Percentiles rank a stretch among this genome's conserved stretches.
phyloP scores from a whole-genome alignment of 78 protist genomes.

The Bodo saltans region DNA sequence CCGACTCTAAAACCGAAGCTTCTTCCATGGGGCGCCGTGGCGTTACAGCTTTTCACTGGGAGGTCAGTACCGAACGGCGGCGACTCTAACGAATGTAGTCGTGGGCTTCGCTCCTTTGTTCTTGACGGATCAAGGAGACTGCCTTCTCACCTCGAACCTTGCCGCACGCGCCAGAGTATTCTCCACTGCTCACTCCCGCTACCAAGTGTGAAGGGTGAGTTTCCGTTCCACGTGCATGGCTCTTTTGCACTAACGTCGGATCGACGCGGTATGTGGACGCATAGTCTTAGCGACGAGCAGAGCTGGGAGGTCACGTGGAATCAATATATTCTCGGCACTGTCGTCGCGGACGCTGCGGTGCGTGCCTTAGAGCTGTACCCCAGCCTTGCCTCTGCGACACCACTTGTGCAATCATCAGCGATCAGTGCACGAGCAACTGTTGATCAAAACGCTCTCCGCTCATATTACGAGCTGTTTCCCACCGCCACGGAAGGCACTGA shows the following conservation, averaged over 20 bases:
- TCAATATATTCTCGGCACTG: background rate
- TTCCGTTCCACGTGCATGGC: conserved; percentile 31
- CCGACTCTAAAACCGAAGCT: background rate
- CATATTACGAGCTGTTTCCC: too few relatives aligned
- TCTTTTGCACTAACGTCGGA: conserved; percentile 22
- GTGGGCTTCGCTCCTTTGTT: too few relatives aligned
- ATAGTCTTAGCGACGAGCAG: background rate
- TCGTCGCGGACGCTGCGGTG: too few relatives aligned
- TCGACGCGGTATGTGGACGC: conserved; percentile 30
- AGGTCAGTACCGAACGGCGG: background rate
- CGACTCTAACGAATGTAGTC: background rate
- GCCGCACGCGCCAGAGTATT: background rate
- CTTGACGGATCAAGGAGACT: background rate
- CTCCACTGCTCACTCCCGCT: background rate
- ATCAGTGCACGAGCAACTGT: too few relatives aligned
- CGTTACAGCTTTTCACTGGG: background rate
- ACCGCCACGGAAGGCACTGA: too few relatives aligned
- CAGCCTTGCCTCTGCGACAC: too few relatives aligned
- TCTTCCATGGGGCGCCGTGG: background rate
- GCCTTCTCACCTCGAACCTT: background rate
- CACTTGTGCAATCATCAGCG: too few relatives aligned
- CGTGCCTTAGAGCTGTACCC: too few relatives aligned
- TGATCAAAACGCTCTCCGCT: too few relatives aligned
- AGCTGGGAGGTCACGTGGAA: background rate
- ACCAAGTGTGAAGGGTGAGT: background rate